Evolutionary conservation across 2,329 filamentous ascomycete genomes (phyloP), one percentile per base, ranked within the genome.

Genomic region (Nemania serpens): DNA sequence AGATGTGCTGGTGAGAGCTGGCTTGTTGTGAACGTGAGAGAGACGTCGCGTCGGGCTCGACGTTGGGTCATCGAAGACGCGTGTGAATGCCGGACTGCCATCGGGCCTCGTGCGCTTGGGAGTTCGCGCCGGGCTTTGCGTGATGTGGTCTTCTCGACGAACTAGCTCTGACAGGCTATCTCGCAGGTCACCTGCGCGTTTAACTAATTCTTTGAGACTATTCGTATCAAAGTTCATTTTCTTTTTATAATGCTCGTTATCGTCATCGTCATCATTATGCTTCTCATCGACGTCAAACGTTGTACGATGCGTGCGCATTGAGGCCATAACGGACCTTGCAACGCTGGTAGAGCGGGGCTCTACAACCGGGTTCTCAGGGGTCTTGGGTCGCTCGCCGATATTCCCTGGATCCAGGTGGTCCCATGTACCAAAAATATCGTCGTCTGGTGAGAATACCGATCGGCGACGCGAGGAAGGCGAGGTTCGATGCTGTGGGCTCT

Each of bases 191-290:
- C 83, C 81, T 1, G 87, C 87, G 60, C 85, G 80, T 70, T 85
- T 86, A 39, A 89, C 87, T 55, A 89, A 76, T 68, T 86, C 84
- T 67, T 85, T 86, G n/a, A 89, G 78, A 72, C 85, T 89, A 64
- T 88, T 88, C 5, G 87, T 89, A 70, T 88, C 87, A 64, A 89
- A 89, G 60, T 88, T 87, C 69, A 89, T 81, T 75, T 83, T 83
- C 61, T 81, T 79, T 52, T 79, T 78, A 46, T 81, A 76, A 11
- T 69, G 72, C 62, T 62, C 59, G 69, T 73, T 75, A 55, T 71
- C 58, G 13, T 73, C 73, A 4, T 74, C 69, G 45, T 71, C 73
- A 18, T 69, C 71, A 25, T 71, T 65, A 5, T 81, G 43, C 18
- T 70, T 70, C 18, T 70, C 67, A 7, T 71, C 71, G 17, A 71